A percentile compares a stretch with the other conserved stretches of the same genome.
Evolutionary conservation across 2,329 filamentous ascomycete genomes (phyloP).

Genomic region (Claviceps humidiphila): DNA sequence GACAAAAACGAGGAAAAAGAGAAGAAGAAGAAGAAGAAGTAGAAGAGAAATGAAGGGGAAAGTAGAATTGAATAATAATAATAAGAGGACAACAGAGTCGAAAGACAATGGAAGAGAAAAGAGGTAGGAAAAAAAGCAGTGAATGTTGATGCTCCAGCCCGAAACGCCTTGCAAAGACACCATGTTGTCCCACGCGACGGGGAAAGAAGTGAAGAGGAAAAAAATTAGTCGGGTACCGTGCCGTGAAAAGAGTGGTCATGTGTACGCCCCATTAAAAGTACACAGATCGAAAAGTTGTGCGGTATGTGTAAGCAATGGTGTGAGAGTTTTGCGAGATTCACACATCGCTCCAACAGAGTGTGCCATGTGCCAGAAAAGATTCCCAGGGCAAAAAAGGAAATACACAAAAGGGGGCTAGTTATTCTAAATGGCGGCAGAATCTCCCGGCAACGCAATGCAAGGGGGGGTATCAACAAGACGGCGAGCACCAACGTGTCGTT

Average conservation of each 20-base stretch:
- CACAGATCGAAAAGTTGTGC: too few relatives aligned
- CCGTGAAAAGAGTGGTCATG: not conserved
- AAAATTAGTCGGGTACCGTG: not conserved
- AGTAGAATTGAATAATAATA: constrained; percentile 8
- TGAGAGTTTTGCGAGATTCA: not conserved
- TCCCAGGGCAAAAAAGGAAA: not conserved
- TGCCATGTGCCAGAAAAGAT: not conserved
- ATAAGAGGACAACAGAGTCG: constrained; percentile 4
- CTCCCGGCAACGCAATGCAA: not conserved
- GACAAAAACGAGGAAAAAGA: too few relatives aligned
- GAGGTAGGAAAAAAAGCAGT: constrained; percentile 10
- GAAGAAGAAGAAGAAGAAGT: too few relatives aligned
- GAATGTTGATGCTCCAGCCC: constrained; percentile 11
- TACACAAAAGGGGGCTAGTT: not conserved
- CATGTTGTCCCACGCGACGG: constrained; percentile 4
- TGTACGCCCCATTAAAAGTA: too few relatives aligned
- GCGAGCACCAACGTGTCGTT: not conserved
- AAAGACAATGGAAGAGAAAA: constrained; percentile 9
- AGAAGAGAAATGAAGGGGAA: constrained; percentile 6
- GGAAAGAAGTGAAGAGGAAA: not conserved
- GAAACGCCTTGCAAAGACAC: constrained; percentile 22
- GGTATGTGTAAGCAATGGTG: not conserved
- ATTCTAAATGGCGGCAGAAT: not conserved
- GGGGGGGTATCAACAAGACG: not conserved
- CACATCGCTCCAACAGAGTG: not conserved